phyloP scores from a whole-genome alignment of 352 stramenopile species.

The Phytopythium boreale region DNA sequence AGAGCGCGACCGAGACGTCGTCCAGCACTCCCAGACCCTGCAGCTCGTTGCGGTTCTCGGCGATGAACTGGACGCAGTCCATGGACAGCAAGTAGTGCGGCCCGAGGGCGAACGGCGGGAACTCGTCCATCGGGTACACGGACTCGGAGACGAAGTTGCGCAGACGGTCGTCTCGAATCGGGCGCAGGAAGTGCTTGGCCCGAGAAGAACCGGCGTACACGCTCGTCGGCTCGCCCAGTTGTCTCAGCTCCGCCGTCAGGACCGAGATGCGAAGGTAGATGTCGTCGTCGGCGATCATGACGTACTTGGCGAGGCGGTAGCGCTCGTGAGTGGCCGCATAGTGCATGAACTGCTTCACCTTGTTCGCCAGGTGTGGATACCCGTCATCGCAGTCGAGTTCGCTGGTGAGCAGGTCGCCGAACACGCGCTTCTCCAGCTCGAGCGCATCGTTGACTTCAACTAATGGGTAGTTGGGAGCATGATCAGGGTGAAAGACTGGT shows the following conservation, averaged over 20 bases:
- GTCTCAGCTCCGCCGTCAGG: slow-evolving; percentile 10
- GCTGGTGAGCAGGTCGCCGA: slow-evolving; percentile 42
- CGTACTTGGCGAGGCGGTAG: slow-evolving; percentile 24
- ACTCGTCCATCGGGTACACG: slow-evolving; percentile 26
- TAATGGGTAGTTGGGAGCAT: background rate
- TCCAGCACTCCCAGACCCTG: slow-evolving; percentile 42
- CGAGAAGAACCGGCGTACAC: slow-evolving; percentile 23
- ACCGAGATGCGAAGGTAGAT: slow-evolving; percentile 43
- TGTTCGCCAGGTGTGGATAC: slow-evolving; percentile 46
- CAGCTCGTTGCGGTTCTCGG: slow-evolving; percentile 29
- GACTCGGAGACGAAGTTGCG: slow-evolving; percentile 30
- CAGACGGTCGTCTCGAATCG: slow-evolving; percentile 23
- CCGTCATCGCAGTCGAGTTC: slow-evolving; percentile 50
- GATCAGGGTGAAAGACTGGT: slow-evolving; percentile 1
- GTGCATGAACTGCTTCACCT: slow-evolving; percentile 57
- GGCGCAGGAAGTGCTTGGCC: slow-evolving; percentile 12
- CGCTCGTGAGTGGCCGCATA: slow-evolving; percentile 14
- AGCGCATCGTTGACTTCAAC: slow-evolving; percentile 8
- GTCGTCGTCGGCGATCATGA: slow-evolving; percentile 60
- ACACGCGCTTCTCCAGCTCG: slow-evolving; percentile 27
- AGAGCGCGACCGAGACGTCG: slow-evolving; percentile 60
- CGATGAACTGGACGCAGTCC: slow-evolving; percentile 40
- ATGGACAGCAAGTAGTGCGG: slow-evolving; percentile 54
- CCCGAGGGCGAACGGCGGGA: slow-evolving; percentile 40
- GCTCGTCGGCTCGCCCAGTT: slow-evolving; percentile 18